phyloP scores from a whole-genome alignment of 495 filamentous ascomycete species.

The Glonium stellatum region DNA sequence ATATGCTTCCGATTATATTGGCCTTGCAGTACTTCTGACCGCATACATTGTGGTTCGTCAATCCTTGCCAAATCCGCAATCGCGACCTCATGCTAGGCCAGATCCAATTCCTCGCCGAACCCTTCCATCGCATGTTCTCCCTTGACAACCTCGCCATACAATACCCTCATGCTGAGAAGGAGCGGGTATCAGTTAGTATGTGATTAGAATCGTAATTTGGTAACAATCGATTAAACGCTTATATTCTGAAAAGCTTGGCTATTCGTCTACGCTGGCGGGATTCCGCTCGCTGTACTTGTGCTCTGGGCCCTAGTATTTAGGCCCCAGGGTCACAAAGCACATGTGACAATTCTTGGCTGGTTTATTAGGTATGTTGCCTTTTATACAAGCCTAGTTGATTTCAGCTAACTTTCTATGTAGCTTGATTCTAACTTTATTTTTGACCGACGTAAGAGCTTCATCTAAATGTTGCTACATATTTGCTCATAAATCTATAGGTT shows the following conservation, averaged over 20 bases:
- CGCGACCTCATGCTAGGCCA: constrained; percentile 25
- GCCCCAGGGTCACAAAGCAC: constrained; percentile 67
- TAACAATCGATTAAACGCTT: not conserved
- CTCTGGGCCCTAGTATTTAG: constrained; percentile 55
- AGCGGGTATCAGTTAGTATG: constrained; percentile 75
- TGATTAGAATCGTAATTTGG: constrained; percentile 4
- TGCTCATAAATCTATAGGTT: constrained; percentile 32
- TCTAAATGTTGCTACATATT: not conserved
- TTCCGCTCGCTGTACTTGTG: constrained; percentile 61
- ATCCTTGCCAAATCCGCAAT: not conserved
- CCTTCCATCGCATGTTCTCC: constrained; percentile 82
- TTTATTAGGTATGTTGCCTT: constrained; percentile 46
- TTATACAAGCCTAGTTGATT: not conserved
- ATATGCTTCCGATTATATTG: constrained; percentile 82
- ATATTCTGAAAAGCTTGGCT: constrained; percentile 48
- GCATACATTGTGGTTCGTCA: constrained; percentile 58
- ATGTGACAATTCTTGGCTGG: constrained; percentile 78
- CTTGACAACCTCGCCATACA: constrained; percentile 77
- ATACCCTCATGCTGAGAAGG: constrained; percentile 76
- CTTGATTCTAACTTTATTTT: constrained; percentile 67
- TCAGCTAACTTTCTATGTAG: constrained; percentile 8
- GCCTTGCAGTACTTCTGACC: constrained; percentile 58
- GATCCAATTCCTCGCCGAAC: constrained; percentile 66
- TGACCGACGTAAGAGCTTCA: constrained; percentile 57
- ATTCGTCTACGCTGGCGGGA: constrained; percentile 64